Conservation (phyloP, 75 land plant genomes). For the Cunninghamia lanceolata region DNA sequence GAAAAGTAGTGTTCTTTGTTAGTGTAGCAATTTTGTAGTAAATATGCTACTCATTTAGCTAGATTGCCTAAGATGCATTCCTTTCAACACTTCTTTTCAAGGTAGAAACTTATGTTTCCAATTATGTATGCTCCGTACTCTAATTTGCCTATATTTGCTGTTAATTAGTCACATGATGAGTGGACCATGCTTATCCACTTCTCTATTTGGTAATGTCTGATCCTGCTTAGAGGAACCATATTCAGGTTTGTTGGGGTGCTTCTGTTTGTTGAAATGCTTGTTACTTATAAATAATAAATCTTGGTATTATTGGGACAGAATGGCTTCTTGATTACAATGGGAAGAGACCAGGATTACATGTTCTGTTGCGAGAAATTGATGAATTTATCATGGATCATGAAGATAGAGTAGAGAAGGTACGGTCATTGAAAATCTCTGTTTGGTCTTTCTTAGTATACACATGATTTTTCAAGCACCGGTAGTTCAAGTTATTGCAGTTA, state of each 20-base stretch:
- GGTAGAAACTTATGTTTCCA: neutral
- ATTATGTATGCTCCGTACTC: neutral
- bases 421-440: neutral
- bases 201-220: neutral
- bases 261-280: neutral
- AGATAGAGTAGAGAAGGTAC: constrained; percentile 69
- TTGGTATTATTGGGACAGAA: constrained; percentile 40
- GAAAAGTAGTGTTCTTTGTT: too few relatives aligned
- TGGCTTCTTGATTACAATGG: constrained; percentile 75
- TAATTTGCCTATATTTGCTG: neutral
- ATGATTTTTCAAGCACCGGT: neutral
- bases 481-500: neutral
- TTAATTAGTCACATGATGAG: neutral
- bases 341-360: constrained; percentile 69
- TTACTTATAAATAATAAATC: neutral
- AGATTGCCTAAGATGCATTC: neutral
- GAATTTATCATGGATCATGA: constrained; percentile 77
- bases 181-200: neutral
- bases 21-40: too few relatives aligned
- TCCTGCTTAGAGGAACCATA: neutral
- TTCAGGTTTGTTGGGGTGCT: neutral
- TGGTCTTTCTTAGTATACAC: neutral
- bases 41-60: neutral
- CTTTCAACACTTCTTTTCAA: neutral
- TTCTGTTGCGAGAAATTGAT: constrained; percentile 75